Conservation (phyloP, 169 alveolate genomes). For the Plasmodium blacklocki region DNA sequence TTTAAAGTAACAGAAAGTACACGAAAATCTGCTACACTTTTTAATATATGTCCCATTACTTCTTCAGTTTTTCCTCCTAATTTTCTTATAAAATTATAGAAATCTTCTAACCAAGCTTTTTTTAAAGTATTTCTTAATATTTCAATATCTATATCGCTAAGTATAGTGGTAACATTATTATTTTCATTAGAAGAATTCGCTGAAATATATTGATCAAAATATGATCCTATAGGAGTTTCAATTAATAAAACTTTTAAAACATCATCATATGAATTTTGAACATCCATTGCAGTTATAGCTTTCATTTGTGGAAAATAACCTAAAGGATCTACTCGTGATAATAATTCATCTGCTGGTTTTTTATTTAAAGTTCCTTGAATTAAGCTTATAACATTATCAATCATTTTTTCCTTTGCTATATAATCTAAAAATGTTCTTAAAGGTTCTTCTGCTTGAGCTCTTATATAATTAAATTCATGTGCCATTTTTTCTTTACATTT, state of each 20-base stretch:
- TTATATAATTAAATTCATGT: slow-evolving; percentile 93
- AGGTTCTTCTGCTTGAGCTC: slow-evolving; percentile 92
- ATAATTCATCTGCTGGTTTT: slow-evolving; percentile 90
- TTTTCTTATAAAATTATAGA: slow-evolving; percentile 91
- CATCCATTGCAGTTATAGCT: slow-evolving; percentile 94
- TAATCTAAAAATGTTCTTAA: slow-evolving; percentile 90
- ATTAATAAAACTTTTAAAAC: slow-evolving; percentile 96
- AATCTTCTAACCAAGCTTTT: slow-evolving; percentile 97
- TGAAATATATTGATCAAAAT: slow-evolving; percentile 82
- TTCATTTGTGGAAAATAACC: slow-evolving; percentile 98
- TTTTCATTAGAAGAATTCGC: slow-evolving; percentile 69
- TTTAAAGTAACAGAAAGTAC: slow-evolving; percentile 87
- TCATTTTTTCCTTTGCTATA: slow-evolving; percentile 96
- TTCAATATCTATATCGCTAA: slow-evolving; percentile 87
- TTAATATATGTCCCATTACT: slow-evolving; percentile 93
- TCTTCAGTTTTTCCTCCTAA: slow-evolving; percentile 92
- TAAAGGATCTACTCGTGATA: slow-evolving; percentile 96
- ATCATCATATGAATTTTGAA: slow-evolving; percentile 95
- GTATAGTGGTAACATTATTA: slow-evolving; percentile 74
- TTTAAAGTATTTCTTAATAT: slow-evolving; percentile 93
- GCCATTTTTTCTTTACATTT: slow-evolving; percentile 97
- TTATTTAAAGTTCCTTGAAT: slow-evolving; percentile 97
- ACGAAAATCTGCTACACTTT: slow-evolving; percentile 91
- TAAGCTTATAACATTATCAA: slow-evolving; percentile 98
- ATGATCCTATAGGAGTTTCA: slow-evolving; percentile 98